Conservation (phyloP, 1,284 basidiomycete genomes). For the Boletus semigastroideus region DNA sequence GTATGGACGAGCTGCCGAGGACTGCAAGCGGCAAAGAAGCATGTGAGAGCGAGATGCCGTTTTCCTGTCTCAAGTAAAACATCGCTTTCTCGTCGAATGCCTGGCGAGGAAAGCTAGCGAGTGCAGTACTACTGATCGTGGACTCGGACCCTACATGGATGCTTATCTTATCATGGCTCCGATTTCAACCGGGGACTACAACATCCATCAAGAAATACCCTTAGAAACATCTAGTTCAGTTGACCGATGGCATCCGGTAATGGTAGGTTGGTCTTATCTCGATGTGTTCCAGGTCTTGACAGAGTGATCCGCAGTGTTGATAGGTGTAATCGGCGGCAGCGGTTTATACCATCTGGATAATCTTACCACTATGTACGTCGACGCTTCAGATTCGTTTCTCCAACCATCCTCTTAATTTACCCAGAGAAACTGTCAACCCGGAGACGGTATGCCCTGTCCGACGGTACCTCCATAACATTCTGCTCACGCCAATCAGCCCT, state of each 20-base stretch:
- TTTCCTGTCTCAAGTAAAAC: too few relatives aligned
- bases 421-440: constrained; percentile 68
- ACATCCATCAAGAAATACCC: too few relatives aligned
- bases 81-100: too few relatives aligned
- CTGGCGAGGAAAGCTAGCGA: too few relatives aligned
- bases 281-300: background rate
- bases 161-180: too few relatives aligned
- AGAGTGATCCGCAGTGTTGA: constrained; percentile 50
- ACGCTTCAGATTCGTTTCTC: background rate
- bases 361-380: constrained; percentile 72
- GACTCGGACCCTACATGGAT: too few relatives aligned
- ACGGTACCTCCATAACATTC: background rate
- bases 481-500: constrained; percentile 58
- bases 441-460: constrained; percentile 52
- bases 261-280: constrained; percentile 10
- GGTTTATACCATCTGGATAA: constrained; percentile 91
- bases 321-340: constrained; percentile 85
- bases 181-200: too few relatives aligned
- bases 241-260: constrained; percentile 21
- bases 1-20: too few relatives aligned
- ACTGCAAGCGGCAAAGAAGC: too few relatives aligned
- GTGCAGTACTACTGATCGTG: too few relatives aligned
- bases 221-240: background rate
- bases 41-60: too few relatives aligned
- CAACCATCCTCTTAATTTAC: background rate